Conservation (phyloP, 2,329 filamentous ascomycete genomes). For the Fusarium metavorans region DNA sequence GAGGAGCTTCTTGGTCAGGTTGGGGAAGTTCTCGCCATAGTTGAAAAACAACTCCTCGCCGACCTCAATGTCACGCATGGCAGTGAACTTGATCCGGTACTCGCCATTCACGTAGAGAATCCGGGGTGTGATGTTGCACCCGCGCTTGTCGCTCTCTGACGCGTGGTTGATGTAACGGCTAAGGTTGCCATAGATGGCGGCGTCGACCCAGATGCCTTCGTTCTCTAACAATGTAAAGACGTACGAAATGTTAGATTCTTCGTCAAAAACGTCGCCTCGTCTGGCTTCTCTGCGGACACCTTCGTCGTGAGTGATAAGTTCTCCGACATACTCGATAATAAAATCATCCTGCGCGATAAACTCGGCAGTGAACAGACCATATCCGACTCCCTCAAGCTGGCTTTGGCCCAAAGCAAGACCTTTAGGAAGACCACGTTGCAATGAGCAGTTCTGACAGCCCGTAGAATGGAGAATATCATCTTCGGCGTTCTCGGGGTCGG, state of each 20-base stretch:
- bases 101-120: slow-evolving; percentile 81
- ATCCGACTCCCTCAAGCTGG: slow-evolving; percentile 75
- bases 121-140: slow-evolving; percentile 73
- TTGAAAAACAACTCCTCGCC: slow-evolving; percentile 87
- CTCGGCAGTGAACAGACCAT: slow-evolving; percentile 80
- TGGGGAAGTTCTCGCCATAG: slow-evolving; percentile 78
- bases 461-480: slow-evolving; percentile 66
- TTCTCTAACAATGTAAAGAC: slow-evolving; percentile 70
- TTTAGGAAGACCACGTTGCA: slow-evolving; percentile 77
- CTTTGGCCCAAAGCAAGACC: slow-evolving; percentile 77
- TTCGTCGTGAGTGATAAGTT: slow-evolving; percentile 78
- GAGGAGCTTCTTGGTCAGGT: slow-evolving; percentile 62
- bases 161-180: slow-evolving; percentile 88
- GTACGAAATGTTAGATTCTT: slow-evolving; percentile 72
- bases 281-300: slow-evolving; percentile 74
- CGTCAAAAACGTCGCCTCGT: slow-evolving; percentile 70
- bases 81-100: slow-evolving; percentile 80
- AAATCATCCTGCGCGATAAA: slow-evolving; percentile 77
- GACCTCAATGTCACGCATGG: slow-evolving; percentile 72
- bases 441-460: slow-evolving; percentile 77
- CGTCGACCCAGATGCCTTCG: slow-evolving; percentile 77
- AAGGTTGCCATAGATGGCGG: slow-evolving; percentile 82
- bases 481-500: slow-evolving; percentile 76
- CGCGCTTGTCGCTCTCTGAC: slow-evolving; percentile 59
- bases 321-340: slow-evolving; percentile 84